phyloP scores from a whole-genome alignment of 805 yeast species.

The Cyberlindnera xishuangbannaensis region DNA sequence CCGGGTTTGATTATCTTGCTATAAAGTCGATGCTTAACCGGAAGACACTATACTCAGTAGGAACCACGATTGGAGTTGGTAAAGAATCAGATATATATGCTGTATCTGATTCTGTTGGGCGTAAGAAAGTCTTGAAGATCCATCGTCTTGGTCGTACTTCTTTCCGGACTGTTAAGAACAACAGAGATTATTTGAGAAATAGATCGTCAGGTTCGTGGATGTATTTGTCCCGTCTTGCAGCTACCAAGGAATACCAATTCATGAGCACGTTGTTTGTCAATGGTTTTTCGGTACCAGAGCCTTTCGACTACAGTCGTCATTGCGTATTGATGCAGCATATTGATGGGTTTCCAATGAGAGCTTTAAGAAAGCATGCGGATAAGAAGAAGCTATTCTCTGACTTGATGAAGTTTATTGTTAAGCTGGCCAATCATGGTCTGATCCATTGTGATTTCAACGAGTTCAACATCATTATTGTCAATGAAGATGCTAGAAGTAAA shows the following conservation, averaged over 20 bases:
- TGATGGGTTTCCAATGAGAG: slow-evolving; percentile 86
- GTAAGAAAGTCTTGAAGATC: slow-evolving; percentile 73
- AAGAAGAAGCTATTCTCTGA: slow-evolving; percentile 72
- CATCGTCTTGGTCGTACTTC: slow-evolving; percentile 94
- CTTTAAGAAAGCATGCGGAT: slow-evolving; percentile 62
- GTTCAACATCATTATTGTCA: slow-evolving; percentile 84
- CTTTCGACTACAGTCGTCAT: slow-evolving; percentile 87
- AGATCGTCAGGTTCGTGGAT: slow-evolving; percentile 85
- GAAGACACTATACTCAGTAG: slow-evolving; percentile 69
- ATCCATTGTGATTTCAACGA: slow-evolving; percentile 98
- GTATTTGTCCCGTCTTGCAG: slow-evolving; percentile 84
- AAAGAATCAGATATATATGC: slow-evolving; percentile 94
- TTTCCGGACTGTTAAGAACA: slow-evolving; percentile 85
- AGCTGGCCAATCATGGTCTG: slow-evolving; percentile 79
- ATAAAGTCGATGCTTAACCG: slow-evolving; percentile 76
- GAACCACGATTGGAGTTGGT: slow-evolving; percentile 91
- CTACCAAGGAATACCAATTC: slow-evolving; percentile 86
- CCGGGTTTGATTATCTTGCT: slow-evolving; percentile 91
- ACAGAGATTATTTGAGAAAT: slow-evolving; percentile 79
- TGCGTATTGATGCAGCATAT: slow-evolving; percentile 90
- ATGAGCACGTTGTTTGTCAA: slow-evolving; percentile 68
- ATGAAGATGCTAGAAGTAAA: slow-evolving; percentile 43
- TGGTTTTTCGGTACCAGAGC: slow-evolving; percentile 83
- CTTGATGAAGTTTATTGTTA: slow-evolving; percentile 80
- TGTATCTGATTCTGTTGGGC: slow-evolving; percentile 62